Evolutionary conservation across 2,329 filamentous ascomycete genomes (phyloP), one percentile per base, ranked within the genome.

Genomic region (Myotisia sp.): DNA sequence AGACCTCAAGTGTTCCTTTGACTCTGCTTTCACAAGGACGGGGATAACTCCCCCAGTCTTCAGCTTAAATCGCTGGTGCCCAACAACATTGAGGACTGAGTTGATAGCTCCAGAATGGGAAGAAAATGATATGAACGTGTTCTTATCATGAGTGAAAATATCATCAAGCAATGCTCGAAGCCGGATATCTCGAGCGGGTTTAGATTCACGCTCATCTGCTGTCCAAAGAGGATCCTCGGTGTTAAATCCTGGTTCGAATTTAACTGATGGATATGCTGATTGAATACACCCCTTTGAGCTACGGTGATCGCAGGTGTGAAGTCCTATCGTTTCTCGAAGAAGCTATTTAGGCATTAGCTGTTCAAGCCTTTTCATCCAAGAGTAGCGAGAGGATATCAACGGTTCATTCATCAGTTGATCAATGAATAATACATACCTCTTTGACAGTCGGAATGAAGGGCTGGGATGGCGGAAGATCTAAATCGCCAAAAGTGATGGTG

Each of bases 291-390:
- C 55, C 38, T 58, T 62, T 39, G 52, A 57, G 24, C 64, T 67
- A 6, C 73, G 62, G 9, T 64, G 62, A 50, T 76, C 70, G 48
- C 73, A 77, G 1, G 72, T 76, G 49, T 76, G 72, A 18, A 70
- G 61, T 12, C 70, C 70, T 34, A 74, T 62, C 0, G 67, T 67
- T 52, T 77, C 73, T 8, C 72, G 60, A 24, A 76, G 57, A 23
- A 67, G 52, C 58, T 60, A 32, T 6, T 34, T 16, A 6, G 14
- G 23, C 35, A 17, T 14, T 34, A 21, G 5, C 12, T 33, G 18
- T 27, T 17, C 6, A 35, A 26, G 5, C 8, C 21, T 21, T 3
- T 13, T 32, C 21, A 24, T 20, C 6, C 6, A 16, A 4, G 12
- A 7, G 12, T 2, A 3, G 6, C 10, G 8, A 9, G 10, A 7